Conservation (phyloP, 148 eudicot genomes). For the Chenopodium formosanum region DNA sequence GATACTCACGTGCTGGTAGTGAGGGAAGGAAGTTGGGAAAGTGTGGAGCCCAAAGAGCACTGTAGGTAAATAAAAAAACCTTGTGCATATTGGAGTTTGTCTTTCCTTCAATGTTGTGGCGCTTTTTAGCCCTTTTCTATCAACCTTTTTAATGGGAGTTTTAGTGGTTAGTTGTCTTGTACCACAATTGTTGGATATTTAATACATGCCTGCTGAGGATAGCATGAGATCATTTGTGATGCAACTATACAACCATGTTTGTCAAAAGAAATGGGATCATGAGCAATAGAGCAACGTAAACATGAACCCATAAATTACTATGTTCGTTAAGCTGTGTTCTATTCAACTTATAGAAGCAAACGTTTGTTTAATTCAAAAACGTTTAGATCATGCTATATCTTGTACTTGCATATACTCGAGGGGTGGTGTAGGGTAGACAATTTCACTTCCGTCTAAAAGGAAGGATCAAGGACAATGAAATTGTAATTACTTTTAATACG, state of each 20-base stretch:
- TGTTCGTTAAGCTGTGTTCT: too few species aligned
- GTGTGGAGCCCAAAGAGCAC: constrained; percentile 20
- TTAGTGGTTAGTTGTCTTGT: constrained; percentile 24
- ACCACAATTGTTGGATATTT: constrained; percentile 17
- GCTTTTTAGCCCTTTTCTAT: constrained; percentile 17
- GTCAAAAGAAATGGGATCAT: neutral
- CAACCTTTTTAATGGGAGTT: constrained; percentile 5
- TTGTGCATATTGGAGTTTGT: constrained; percentile 18
- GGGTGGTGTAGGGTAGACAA: too few species aligned
- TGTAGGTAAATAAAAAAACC: neutral
- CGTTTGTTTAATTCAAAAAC: too few species aligned
- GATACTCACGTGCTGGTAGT: constrained; percentile 25
- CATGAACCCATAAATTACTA: neutral
- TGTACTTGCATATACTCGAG: too few species aligned
- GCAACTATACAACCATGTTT: neutral
- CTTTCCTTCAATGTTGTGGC: constrained; percentile 9
- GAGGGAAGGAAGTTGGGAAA: neutral
- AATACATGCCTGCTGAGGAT: constrained; percentile 11
- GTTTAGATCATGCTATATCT: too few species aligned
- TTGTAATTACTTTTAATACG: too few species aligned
- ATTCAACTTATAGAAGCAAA: too few species aligned
- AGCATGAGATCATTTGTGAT: constrained; percentile 32
- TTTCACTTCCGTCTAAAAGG: too few species aligned
- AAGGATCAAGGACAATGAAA: too few species aligned
- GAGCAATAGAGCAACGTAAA: neutral